Percentiles rank a stretch among this genome's conserved stretches.
phyloP scores from a whole-genome alignment of 495 filamentous ascomycete genomes.

The Talaromyces stipitatus region DNA sequence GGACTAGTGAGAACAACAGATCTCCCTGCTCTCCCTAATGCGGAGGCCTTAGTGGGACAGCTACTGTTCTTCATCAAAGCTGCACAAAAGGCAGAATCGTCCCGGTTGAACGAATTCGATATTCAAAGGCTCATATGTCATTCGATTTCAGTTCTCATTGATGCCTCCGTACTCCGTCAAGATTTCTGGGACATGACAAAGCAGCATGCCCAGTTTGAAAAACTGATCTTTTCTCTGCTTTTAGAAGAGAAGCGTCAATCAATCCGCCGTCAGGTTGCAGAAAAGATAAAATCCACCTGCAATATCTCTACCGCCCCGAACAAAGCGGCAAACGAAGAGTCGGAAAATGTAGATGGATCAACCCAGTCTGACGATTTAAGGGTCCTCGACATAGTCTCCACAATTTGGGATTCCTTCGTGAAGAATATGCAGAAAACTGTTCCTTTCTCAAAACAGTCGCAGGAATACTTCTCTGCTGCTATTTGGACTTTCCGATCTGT shows the following conservation, averaged over 20 bases:
- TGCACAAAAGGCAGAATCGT: constrained; percentile 10
- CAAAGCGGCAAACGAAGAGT: constrained; percentile 12
- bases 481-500: constrained; percentile 48
- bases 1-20: constrained; percentile 3
- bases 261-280: constrained; percentile 28
- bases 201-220: constrained; percentile 30
- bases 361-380: constrained; percentile 15
- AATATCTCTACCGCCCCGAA: constrained; percentile 20
- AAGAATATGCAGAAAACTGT: constrained; percentile 38
- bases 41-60: constrained; percentile 18
- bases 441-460: constrained; percentile 35
- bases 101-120: constrained; percentile 6
- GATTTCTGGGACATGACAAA: constrained; percentile 54
- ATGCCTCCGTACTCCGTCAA: constrained; percentile 53
- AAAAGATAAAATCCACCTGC: constrained; percentile 28
- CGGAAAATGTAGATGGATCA: constrained; percentile 7
- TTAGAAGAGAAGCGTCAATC: constrained; percentile 24
- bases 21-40: constrained; percentile 10
- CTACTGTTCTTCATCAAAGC: constrained; percentile 25
- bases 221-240: constrained; percentile 28
- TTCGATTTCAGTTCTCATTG: constrained; percentile 56
- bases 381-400: constrained; percentile 34
- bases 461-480: constrained; percentile 50
- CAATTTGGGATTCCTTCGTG: constrained; percentile 46
- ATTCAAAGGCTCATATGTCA: constrained; percentile 37